Conservation (phyloP, 176 grass and related monocot species). For the Aegilops bicornis region DNA sequence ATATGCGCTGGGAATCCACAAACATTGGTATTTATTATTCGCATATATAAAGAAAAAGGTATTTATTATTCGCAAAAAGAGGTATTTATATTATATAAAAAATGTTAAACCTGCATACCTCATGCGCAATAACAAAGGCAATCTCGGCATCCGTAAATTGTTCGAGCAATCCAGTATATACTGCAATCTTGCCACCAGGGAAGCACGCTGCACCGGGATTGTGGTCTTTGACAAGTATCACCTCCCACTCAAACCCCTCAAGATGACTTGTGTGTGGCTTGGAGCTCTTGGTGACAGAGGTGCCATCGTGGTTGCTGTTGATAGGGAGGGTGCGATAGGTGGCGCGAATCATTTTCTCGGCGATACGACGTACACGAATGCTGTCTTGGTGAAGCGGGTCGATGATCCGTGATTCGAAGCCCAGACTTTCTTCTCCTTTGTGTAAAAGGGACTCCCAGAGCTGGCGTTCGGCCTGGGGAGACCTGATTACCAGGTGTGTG, state of each 20-base stretch:
- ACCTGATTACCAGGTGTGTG: too few relatives aligned
- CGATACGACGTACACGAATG: neutral
- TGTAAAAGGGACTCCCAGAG: too few relatives aligned
- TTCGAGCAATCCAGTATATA: neutral
- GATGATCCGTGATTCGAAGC: neutral
- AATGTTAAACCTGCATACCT: neutral
- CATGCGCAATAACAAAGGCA: neutral
- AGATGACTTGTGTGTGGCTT: neutral
- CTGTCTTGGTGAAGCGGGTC: neutral
- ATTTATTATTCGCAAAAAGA: too few relatives aligned
- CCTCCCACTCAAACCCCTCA: neutral
- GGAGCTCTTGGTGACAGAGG: neutral
- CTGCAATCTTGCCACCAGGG: neutral
- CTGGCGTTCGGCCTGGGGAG: too few relatives aligned
- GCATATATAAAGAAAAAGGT: too few relatives aligned
- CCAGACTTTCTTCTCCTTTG: too few relatives aligned
- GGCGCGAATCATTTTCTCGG: neutral
- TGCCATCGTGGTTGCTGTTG: neutral
- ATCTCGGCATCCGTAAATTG: neutral
- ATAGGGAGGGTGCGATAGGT: neutral
- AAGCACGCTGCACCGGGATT: accelerated
- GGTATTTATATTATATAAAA: too few relatives aligned
- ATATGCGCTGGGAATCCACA: neutral
- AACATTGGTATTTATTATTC: too few relatives aligned
- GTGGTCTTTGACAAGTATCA: neutral